These are phyloP conservation scores for Termitomyces titanicus DNA, from an alignment of 768 basidiomycete genomes.

Conservation along the genomic window DNA sequence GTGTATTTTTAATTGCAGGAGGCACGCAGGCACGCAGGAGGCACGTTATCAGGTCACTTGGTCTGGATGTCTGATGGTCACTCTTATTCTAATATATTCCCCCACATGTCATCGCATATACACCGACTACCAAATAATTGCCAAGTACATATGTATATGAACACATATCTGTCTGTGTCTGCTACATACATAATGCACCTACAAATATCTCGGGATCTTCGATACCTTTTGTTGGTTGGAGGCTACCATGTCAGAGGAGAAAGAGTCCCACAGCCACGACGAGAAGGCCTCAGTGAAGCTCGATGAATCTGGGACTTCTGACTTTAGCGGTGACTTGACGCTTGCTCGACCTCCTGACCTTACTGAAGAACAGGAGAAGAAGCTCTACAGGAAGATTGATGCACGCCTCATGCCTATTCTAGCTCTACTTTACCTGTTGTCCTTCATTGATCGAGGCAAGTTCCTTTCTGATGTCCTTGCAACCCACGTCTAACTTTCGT, in stretches of 20 bases:
- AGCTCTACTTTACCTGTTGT: conserved; percentile 56
- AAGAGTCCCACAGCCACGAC: conserved; percentile 7
- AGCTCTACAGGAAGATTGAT: conserved; percentile 58
- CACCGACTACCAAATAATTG: no score
- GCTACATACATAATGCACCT: no score
- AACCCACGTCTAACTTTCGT: neutral
- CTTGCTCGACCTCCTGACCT: conserved; percentile 44
- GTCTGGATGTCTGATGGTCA: no score
- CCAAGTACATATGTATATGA: no score
- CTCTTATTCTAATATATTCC: no score
- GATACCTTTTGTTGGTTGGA: neutral
- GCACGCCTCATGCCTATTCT: conserved; percentile 55
- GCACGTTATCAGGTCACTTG: no score
- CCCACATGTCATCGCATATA: no score
- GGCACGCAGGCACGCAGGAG: no score
- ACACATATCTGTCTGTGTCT: no score
- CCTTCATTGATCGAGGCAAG: conserved; percentile 62
- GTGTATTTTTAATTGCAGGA: no score
- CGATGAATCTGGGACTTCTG: conserved; percentile 19
- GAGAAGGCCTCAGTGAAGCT: conserved; percentile 16
- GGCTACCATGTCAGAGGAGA: conserved; percentile 15
- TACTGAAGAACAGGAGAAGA: conserved; percentile 46
- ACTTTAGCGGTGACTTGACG: conserved; percentile 42
- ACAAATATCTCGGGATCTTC: neutral
- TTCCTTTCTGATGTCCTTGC: neutral